Evolutionary conservation across 306 rosid species (phyloP).

Genomic region (Prunus mira): DNA sequence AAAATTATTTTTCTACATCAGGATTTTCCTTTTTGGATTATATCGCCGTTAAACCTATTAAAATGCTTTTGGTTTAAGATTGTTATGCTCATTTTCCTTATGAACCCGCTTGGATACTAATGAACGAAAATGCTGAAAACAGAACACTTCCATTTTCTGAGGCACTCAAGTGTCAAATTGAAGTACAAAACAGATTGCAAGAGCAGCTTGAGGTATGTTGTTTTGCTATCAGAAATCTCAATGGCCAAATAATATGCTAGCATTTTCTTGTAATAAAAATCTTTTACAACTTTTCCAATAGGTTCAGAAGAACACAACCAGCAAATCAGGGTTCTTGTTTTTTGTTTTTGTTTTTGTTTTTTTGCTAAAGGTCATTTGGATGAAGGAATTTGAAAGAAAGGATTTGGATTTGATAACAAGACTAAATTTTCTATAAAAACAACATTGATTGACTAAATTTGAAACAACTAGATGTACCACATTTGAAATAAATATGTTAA

Average conservation of each 20-base stretch:
- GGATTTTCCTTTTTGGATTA: not conserved
- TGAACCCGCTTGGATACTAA: conserved; percentile 16
- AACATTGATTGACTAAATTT: too few relatives aligned
- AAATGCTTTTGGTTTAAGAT: too few relatives aligned
- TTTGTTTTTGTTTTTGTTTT: too few relatives aligned
- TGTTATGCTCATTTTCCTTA: not conserved
- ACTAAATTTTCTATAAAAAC: too few relatives aligned
- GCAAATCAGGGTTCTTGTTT: too few relatives aligned
- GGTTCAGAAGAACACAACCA: conserved; percentile 52
- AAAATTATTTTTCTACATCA: not conserved
- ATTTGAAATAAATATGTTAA: too few relatives aligned
- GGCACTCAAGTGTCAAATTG: conserved; percentile 56
- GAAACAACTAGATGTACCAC: too few relatives aligned
- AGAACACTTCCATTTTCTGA: conserved; percentile 67
- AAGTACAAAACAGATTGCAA: conserved; percentile 74
- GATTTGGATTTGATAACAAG: too few relatives aligned
- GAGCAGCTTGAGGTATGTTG: conserved; percentile 80
- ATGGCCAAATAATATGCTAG: not conserved
- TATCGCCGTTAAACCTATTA: not conserved
- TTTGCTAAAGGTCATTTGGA: too few relatives aligned
- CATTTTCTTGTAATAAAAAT: not conserved
- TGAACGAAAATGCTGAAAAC: conserved; percentile 13
- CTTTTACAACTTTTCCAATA: conserved; percentile 2
- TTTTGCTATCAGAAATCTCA: not conserved
- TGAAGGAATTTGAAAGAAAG: too few relatives aligned